phyloP scores from a whole-genome alignment of 192 early-diverging fungal species.

The Podila epicladia region DNA sequence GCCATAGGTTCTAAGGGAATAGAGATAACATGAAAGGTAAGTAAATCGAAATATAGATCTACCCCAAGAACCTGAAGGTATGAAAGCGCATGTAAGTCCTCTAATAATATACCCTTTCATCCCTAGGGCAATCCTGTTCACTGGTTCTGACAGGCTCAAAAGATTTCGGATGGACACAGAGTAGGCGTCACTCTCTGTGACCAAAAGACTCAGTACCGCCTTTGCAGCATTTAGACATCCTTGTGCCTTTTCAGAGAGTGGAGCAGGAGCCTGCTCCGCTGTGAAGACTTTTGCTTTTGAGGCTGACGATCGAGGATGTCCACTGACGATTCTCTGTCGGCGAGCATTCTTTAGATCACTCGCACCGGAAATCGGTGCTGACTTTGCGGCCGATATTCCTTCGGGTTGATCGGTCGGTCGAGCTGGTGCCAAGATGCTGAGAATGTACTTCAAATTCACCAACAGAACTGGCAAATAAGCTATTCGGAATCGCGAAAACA shows the following conservation, averaged over 20 bases:
- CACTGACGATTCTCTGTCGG: constrained; percentile 11
- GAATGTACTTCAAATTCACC: constrained; percentile 32
- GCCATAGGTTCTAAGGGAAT: constrained; percentile 64
- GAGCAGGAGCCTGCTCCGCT: background rate
- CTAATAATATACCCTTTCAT: constrained; percentile 57
- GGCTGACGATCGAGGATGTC: background rate
- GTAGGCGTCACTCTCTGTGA: constrained; percentile 33
- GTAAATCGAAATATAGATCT: too few relatives aligned
- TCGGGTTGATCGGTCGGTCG: constrained; percentile 12
- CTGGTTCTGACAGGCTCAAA: constrained; percentile 34
- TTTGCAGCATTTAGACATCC: constrained; percentile 31
- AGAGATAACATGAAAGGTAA: background rate
- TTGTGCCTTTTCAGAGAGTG: constrained; percentile 16
- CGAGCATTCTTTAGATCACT: background rate
- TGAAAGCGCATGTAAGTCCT: too few relatives aligned
- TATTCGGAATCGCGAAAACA: background rate
- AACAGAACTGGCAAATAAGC: background rate
- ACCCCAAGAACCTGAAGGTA: too few relatives aligned
- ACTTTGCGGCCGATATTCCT: background rate
- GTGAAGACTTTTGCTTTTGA: constrained; percentile 3
- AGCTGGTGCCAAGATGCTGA: constrained; percentile 11
- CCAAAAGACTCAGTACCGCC: constrained; percentile 14
- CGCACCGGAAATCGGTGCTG: background rate
- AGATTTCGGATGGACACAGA: constrained; percentile 23
- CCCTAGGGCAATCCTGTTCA: constrained; percentile 51